Evolutionary conservation across 805 yeast species (phyloP), one percentile per base, ranked within the genome.

Genomic region (Lipomyces mesembrius): DNA sequence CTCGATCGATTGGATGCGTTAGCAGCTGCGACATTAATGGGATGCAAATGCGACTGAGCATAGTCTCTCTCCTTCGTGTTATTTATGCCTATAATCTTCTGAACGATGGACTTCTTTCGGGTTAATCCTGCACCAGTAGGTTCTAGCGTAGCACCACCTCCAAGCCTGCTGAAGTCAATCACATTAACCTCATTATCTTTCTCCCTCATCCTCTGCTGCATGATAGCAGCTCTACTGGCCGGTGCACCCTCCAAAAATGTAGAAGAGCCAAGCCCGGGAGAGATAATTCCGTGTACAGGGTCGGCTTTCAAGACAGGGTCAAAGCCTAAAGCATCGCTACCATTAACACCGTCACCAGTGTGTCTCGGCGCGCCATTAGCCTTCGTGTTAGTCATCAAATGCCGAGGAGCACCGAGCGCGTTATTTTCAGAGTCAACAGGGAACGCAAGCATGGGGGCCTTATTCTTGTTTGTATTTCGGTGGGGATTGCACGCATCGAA

Each of bases 401-500:
- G 60, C 37, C 60, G 68, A 5, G 71, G 68, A 29, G 84, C 81
- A 29, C 96, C 96, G 72, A 94, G 87, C 5, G 94, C 84, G 75
- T 86, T 89, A 79, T 95, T 95, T 70, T 98, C 97, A 0, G 98
- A 98, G 79, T 94, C 96, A 6, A 84, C 90, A 0, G 98, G 97
- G 83, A 94, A 95, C 0, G 99, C 99, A 80, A 87, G 82, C 17
- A 95, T 97, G 3, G 99, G 99, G 0, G 98, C 97, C 57, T 86
- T 87, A 75, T 82, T 83, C 22, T 83, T 81, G 63, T 79, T 80
- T 79, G 89, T 90, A 79, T 95, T 95, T 77, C 98, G 87, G 78
- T 91, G 97, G 7, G 99, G 98, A 2, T 96, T 90, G 78, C 98
- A 94, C 0, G 99, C 99, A 77, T 95, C 99, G 77, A 95, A 95